Evolutionary conservation across 345 rosid species (phyloP), one percentile per base, ranked within the genome.

Genomic region (Barbarea vulgaris): DNA sequence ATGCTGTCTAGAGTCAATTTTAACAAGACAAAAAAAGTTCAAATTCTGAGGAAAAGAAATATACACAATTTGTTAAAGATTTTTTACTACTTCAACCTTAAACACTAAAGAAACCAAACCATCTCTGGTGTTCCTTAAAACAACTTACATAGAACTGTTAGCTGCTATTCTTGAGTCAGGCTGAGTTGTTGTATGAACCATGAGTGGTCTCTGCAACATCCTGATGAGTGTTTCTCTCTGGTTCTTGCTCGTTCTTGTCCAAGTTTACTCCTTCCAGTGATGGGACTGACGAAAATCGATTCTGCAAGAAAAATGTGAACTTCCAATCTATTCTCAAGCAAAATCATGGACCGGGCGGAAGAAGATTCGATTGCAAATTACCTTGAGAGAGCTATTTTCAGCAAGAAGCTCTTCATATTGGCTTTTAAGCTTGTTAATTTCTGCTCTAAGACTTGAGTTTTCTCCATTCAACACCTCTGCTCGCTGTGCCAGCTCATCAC

Each of bases 401-500:
- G 85, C 80, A 63, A 84, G 80, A 84, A 93, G 93, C 81, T 87
- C 86, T 65, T 89, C 94, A 17, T 85, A 88, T 52, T 87, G 87
- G 13, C 85, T 80, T 85, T 85, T 89, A 74, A 91, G 83, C 46
- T 79, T 87, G 77, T 56, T 87, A 22, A 91, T 85, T 71, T 94
- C 98, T 75, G 91, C 86, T 83, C 90, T 83, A 47, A 95, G 89
- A 81, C 64, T 83, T 52, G 85, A 78, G 84, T 95, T 92, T 78
- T 95, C 99, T 77, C 85, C 97, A 81, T 87, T 87, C 72, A 92
- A 83, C 52, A 74, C 82, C 5, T 90, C 97, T 24, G 99, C 97
- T 51, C 87, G 85, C 70, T 90, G 91, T 6, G 99, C 97, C 53
- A 95, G 86, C 81, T 90, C 97, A 54, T 95, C 99, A 61, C 97